A percentile compares a stretch with the other conserved stretches of the same genome.
Conservation (phyloP, 2,329 filamentous ascomycete species). For the Aureobasidium sp. region DNA sequence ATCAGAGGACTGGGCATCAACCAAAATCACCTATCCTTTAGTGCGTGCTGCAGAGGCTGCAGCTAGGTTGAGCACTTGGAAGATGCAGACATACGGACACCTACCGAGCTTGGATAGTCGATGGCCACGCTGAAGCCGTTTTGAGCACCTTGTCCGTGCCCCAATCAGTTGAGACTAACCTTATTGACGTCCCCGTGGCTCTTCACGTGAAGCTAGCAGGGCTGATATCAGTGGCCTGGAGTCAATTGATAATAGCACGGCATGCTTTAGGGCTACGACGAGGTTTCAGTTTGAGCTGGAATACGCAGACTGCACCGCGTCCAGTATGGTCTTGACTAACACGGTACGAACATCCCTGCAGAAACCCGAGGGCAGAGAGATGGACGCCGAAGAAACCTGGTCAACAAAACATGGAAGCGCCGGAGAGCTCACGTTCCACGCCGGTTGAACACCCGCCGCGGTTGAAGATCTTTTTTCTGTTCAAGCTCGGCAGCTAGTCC, state of each 20-base stretch:
- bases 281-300: neutral
- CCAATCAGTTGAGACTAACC: neutral
- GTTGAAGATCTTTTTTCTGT: neutral
- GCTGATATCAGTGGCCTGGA: neutral
- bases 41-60: conserved; percentile 6
- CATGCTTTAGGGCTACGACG: neutral
- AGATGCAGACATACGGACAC: neutral
- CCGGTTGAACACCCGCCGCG: neutral
- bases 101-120: neutral
- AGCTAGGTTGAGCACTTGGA: neutral
- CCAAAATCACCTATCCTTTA: neutral
- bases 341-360: neutral
- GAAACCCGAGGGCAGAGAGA: neutral
- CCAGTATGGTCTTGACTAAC: neutral
- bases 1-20: neutral
- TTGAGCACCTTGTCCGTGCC: conserved; percentile 3
- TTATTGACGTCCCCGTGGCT: neutral
- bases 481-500: neutral
- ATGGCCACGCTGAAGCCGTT: neutral
- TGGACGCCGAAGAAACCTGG: neutral
- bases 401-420: neutral
- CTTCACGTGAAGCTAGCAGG: neutral
- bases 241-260: neutral
- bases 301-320: neutral
- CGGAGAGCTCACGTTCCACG: neutral